Evolutionary conservation across 2,329 filamentous ascomycete genomes (phyloP), one percentile per base, ranked within the genome.

Genomic region (Geosmithia morbida): DNA sequence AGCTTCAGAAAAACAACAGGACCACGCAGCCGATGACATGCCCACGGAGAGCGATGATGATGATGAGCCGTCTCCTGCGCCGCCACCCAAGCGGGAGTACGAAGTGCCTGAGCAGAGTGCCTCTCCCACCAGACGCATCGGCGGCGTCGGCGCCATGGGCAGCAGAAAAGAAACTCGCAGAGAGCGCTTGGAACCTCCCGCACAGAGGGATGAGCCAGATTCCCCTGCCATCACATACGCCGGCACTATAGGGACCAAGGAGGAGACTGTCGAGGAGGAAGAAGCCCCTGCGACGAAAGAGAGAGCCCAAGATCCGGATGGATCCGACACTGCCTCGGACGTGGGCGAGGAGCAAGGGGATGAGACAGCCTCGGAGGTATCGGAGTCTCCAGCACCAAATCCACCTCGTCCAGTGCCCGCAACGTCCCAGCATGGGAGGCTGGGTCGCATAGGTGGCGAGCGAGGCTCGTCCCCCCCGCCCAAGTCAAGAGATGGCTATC

Each of bases 361-460:
- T 41, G 67, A 70, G 42, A 71, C 69, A n/a, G 68, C 66, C 14
- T 70, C 68, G 8, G 45, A 56, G 10, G 30, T 37, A 11, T 50
- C 54, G 3, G 62, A 53, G 47, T 3, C 11, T 13, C 33, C 33
- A 16, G 33, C 33, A 11, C 3, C 33, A 13, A 37, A 37, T 3
- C 33, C 33, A 37, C 33, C 33, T 37, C 33, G 6, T 3, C 33
- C 6, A 13, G 33, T 13, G 33, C 33, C 33, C 33, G 5, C 41
- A 11, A 16, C 19, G 19, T 2, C 41, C 14, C 17, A 16, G 14
- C 63, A 60, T 42, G 55, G 59, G 1, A 61, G 58, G 0, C 53
- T 72, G 14, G 69, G 70, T 1, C 63, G 59, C 7, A 72, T 72
- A 17, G 69, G 69, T 10, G 63, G 61, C 22, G 45, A 49, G n/a